Evolutionary conservation across 78 protist genomes (phyloP).

Genomic region (Dictyostelium discoideum): dicty_2.7 NC_007089.4:138501-139000

Average conservation of each 20-base stretch:
- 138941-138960: neutral
- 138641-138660: constrained; percentile 17
- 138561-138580: constrained; percentile 28
- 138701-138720: neutral
- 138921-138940: neutral
- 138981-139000: neutral
- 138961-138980: neutral
- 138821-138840: neutral
- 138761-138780: neutral
- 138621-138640: neutral
- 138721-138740: neutral
- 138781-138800: constrained; percentile 12
- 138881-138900: neutral
- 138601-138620: constrained; percentile 22
- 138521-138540: neutral
- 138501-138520: neutral
- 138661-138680: neutral
- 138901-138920: neutral
- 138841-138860: neutral
- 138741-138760: neutral
- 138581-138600: neutral
- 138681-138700: neutral
- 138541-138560: constrained; percentile 12
- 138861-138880: neutral
- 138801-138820: neutral